phyloP scores from a whole-genome alignment of 1,284 basidiomycete species.

The Psilocybe mexicana region DNA sequence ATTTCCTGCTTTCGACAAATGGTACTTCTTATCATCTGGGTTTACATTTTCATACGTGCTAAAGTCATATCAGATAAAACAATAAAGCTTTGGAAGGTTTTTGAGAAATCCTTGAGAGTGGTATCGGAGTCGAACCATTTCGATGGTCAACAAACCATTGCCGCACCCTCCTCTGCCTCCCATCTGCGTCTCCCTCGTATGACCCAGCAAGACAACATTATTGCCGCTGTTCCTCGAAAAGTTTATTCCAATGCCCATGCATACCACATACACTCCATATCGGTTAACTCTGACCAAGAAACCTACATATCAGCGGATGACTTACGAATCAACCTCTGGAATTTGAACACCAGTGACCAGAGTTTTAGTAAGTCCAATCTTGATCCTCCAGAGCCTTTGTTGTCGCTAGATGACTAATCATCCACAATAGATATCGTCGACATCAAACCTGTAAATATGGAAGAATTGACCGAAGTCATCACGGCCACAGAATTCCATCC shows the following conservation, averaged over 20 bases:
- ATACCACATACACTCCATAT: conserved; percentile 99
- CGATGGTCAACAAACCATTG: conserved; percentile 70
- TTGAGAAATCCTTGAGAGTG: conserved; percentile 95
- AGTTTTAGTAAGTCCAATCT: conserved; percentile 85
- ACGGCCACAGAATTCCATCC: conserved; percentile 99
- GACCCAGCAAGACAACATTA: conserved; percentile 95
- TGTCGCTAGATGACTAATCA: conserved; percentile 15
- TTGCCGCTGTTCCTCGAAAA: conserved; percentile 97
- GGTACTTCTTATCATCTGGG: conserved; percentile 50
- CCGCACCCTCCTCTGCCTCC: conserved; percentile 54
- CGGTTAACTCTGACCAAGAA: conserved; percentile 99
- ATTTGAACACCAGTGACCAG: conserved; percentile 97
- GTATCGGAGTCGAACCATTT: conserved; percentile 97
- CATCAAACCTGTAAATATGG: conserved; percentile 99
- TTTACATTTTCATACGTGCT: not conserved
- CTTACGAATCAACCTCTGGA: conserved; percentile 97
- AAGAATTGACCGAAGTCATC: conserved; percentile 99
- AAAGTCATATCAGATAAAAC: conserved; percentile 82
- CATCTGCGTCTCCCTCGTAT: conserved; percentile 86
- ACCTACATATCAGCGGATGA: conserved; percentile 99
- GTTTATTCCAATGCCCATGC: conserved; percentile 99
- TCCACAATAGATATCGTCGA: conserved; percentile 89
- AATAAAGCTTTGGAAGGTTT: conserved; percentile 99
- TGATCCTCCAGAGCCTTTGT: not conserved
- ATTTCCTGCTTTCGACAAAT: conserved; percentile 97